Evolutionary conservation across 306 rosid genomes (phyloP).

Genomic region (Citrullus amarus): DNA sequence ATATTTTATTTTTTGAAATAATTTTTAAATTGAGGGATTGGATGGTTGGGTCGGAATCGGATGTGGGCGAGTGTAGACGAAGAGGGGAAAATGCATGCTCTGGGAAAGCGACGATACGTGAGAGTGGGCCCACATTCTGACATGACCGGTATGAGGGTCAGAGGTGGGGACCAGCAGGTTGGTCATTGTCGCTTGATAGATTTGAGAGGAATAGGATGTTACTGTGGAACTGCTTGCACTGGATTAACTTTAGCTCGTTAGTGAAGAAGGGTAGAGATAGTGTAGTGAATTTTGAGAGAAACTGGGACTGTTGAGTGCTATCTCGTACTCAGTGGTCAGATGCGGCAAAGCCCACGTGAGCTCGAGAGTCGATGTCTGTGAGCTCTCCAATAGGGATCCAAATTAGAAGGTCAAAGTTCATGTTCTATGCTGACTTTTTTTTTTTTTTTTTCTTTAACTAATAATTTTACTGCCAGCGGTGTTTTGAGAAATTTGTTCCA

Average conservation of each 20-base stretch:
- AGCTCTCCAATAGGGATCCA: neutral
- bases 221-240: constrained; percentile 6
- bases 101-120: constrained; percentile 20
- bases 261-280: neutral
- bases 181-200: constrained; percentile 11
- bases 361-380: neutral
- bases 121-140: constrained; percentile 6
- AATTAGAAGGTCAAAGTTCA: neutral
- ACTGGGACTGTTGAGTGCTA: neutral
- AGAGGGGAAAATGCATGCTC: neutral
- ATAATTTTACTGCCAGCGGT: neutral
- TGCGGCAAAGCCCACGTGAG: constrained; percentile 10
- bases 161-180: constrained; percentile 24
- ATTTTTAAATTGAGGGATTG: neutral
- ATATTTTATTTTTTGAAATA: neutral
- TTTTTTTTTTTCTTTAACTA: neutral
- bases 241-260: neutral
- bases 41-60: neutral
- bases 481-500: neutral
- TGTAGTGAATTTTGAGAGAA: neutral
- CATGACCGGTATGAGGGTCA: neutral
- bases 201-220: neutral
- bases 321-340: neutral
- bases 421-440: neutral
- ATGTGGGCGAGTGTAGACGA: constrained; percentile 13